Percentiles rank a stretch among this genome's conserved stretches.
Conservation (phyloP, 345 rosid genomes). For the Salix caprea region DNA sequence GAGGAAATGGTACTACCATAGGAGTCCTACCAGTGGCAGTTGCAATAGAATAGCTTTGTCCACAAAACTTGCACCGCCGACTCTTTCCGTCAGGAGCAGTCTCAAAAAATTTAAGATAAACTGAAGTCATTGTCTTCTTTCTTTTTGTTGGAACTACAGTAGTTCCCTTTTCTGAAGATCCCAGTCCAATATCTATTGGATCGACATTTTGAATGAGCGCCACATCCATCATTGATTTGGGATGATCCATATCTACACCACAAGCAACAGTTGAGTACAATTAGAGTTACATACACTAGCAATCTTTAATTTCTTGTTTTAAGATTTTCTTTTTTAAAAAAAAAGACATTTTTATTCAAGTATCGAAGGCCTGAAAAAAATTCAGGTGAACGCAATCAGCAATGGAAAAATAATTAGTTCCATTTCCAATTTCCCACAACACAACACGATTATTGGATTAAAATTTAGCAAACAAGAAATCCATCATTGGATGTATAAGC, state of each 20-base stretch:
- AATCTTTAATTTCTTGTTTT: neutral
- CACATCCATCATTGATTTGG: constrained; percentile 74
- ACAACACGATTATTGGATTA: too few species aligned
- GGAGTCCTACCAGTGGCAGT: constrained; percentile 74
- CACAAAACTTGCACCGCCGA: constrained; percentile 89
- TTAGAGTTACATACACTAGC: constrained; percentile 4
- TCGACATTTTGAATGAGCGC: constrained; percentile 55
- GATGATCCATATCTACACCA: constrained; percentile 64
- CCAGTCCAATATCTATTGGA: constrained; percentile 57
- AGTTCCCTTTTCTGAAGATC: constrained; percentile 66
- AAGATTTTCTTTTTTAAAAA: too few species aligned
- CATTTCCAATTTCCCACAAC: too few species aligned
- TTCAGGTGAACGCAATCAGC: too few species aligned
- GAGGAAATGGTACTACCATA: neutral
- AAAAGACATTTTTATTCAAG: too few species aligned
- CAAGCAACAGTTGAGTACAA: constrained; percentile 18
- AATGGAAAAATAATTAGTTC: too few species aligned
- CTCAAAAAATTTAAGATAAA: constrained; percentile 83
- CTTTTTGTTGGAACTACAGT: constrained; percentile 53
- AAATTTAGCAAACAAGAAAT: neutral
- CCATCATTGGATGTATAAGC: neutral
- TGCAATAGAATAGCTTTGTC: constrained; percentile 87
- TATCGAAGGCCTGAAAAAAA: too few species aligned
- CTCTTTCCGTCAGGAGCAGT: constrained; percentile 80
- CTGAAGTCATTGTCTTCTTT: constrained; percentile 97